phyloP scores from a whole-genome alignment of 2,329 filamentous ascomycete species.

The Scedosporium apiospermum region DNA sequence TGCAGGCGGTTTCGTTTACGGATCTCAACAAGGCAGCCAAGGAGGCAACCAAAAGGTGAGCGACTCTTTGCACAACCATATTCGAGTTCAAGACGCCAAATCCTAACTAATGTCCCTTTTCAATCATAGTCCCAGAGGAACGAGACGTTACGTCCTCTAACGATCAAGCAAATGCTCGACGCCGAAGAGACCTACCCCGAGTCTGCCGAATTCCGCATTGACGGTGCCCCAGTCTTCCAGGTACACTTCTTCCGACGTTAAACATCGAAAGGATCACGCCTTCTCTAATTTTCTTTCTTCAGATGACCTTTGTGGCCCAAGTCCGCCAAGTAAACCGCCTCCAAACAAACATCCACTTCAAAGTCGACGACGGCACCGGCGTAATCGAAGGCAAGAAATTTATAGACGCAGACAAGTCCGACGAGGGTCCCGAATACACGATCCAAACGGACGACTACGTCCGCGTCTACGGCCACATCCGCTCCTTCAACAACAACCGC shows the following conservation, averaged over 20 bases:
- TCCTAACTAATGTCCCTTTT: not conserved
- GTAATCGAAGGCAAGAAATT: constrained; percentile 85
- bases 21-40: constrained; percentile 53
- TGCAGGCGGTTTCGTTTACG: constrained; percentile 52
- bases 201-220: constrained; percentile 67
- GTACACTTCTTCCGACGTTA: not conserved
- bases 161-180: constrained; percentile 87
- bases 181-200: constrained; percentile 64
- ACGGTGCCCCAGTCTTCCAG: constrained; percentile 63
- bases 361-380: constrained; percentile 90
- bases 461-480: constrained; percentile 76
- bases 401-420: constrained; percentile 55
- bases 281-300: not conserved
- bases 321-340: constrained; percentile 80
- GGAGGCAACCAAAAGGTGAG: constrained; percentile 35
- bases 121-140: constrained; percentile 53
- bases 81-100: not conserved
- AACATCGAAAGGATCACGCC: too few relatives aligned
- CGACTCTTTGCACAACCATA: not conserved
- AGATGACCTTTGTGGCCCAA: constrained; percentile 73
- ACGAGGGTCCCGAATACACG: constrained; percentile 35
- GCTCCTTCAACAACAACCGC: constrained; percentile 73
- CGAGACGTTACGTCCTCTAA: constrained; percentile 85
- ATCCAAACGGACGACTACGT: constrained; percentile 71
- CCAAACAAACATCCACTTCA: constrained; percentile 85